Evolutionary conservation across 1,139 yeast genomes (phyloP), one percentile per base, ranked within the genome.

Genomic region (Suhomyces kunorum): DNA sequence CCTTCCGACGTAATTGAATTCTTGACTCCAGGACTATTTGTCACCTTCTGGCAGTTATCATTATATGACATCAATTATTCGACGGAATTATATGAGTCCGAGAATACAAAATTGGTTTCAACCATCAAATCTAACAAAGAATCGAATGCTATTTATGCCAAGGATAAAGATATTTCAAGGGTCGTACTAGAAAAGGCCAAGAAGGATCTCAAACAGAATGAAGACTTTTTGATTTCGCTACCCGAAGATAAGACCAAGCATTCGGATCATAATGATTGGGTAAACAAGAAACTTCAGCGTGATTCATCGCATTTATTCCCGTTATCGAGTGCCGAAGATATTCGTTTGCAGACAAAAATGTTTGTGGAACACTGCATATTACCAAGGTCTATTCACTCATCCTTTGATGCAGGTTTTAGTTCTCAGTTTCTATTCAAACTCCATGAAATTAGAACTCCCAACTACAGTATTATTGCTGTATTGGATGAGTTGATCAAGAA

Each of bases 331-430:
- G 44, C 36, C 9, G 35, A 27, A 11, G 28, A 30, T 8, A 17
- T 20, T n/a, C 31, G 22, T 9, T 17, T 22, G 5, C 64, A 63
- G 31, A 49, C 67, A 11, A 54, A 57, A 26, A 57, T 63, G 5
- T 72, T 88, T 42, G 56, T 87, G 25, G 83, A 84, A 45, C 63
- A 64, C 39, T 87, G 96, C 60, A 54, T 88, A 5, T 61, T 89
- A 14, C 97, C 96, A 12, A 71, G 97, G 51, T 76, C 83, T 3
- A 60, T 84, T 3, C 88, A 84, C 50, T 87, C 97, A 0, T 83
- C 96, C 0, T 78, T 83, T 46, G 98, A 90, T 64, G 96, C 98
- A 0, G 73, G 85, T 1, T 89, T 67, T 56, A 65, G 82, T 31
- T 80, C 88, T 1, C 68, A 74, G 42, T 87, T 89, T 55, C 51